Base-by-base conservation (phyloP, 495 filamentous ascomycete species). In the Trichoderma erinaceum region DNA sequence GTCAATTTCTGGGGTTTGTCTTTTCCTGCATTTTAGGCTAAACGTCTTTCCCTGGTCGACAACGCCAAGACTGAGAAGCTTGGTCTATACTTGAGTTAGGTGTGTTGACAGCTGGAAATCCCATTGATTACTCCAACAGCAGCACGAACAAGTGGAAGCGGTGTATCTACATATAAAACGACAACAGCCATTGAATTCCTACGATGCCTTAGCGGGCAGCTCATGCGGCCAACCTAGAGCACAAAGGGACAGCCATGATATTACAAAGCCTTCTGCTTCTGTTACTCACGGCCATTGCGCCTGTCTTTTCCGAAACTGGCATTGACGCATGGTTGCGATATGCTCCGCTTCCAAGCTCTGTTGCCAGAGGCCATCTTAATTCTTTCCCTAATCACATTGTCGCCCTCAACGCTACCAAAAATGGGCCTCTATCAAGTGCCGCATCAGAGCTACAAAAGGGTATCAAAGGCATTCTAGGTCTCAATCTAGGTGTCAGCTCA, bases 281-380 rank as follows among this genome's bases (percentile, higher is more conserved):
- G 68, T 50, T 74, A 58, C 69, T 80, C 48, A 67, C 73, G 68
- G 68, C 71, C 48, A 63, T 77, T 64, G 71, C 73, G 67, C 71
- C 80, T 44, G 75, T 73, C 58, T 76, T 74, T 41, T 82, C 84
- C 48, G 86, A 91, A 70, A 82, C 85, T 70, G 88, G 88, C 16
- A 74, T 85, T 27, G 77, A 81, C 64, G 88, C 80, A 67, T 91
- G 88, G 88, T 73, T 91, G 46, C 84, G 88, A 63, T 90, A 90
- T 75, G 84, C 87, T 25, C 80, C 81, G 12, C 68, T 89, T 50
- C 78, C 82, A 2, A 71, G 75, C 63, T 75, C 80, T 41, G 68
- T 74, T 63, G 69, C 69, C 44, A 80, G 76, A 52, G 76, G 74
- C 35, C 69, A 29, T 58, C 52, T 52, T 66, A 69, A 27, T 41